These are phyloP conservation scores for Magnolia kwangsiensis DNA, from an alignment of 164 flowering plant species.

Conservation along the genomic window DNA sequence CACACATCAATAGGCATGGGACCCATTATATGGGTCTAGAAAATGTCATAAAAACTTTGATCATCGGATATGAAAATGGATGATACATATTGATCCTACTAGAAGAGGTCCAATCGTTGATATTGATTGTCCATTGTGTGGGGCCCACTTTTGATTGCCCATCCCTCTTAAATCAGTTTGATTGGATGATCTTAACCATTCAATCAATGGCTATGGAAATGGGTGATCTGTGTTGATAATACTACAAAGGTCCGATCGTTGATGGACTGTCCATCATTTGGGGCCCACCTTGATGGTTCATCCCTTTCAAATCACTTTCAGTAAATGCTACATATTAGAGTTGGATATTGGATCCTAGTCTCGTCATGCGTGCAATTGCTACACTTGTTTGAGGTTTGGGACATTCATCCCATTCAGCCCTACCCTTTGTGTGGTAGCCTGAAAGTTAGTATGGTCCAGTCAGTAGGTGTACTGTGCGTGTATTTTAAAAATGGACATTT, in stretches of 20 bases:
- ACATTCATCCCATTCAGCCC: not conserved
- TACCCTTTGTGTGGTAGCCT: not conserved
- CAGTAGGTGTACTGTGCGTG: not conserved
- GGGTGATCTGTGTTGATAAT: not conserved
- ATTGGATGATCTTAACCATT: not conserved
- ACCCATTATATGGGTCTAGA: no score
- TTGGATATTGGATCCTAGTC: not conserved
- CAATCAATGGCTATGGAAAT: not conserved
- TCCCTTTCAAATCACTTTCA: not conserved
- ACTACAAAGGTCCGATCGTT: no score
- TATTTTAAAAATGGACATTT: no score
- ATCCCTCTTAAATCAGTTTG: not conserved
- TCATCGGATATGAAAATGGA: no score
- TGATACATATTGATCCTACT: no score
- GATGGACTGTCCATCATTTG: not conserved
- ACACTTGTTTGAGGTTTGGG: not conserved
- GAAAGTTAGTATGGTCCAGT: not conserved
- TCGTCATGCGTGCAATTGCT: not conserved
- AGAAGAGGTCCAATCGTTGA: no score
- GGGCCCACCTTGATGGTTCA: not conserved
- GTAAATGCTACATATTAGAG: not conserved
- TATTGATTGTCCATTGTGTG: no score
- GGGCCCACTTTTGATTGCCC: not conserved
- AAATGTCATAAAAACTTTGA: no score
- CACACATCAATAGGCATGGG: no score